Percentiles rank a stretch among this genome's conserved stretches.
Evolutionary conservation across 352 stramenopile genomes (phyloP).

Genomic region (Pythium dissotocum): DNA sequence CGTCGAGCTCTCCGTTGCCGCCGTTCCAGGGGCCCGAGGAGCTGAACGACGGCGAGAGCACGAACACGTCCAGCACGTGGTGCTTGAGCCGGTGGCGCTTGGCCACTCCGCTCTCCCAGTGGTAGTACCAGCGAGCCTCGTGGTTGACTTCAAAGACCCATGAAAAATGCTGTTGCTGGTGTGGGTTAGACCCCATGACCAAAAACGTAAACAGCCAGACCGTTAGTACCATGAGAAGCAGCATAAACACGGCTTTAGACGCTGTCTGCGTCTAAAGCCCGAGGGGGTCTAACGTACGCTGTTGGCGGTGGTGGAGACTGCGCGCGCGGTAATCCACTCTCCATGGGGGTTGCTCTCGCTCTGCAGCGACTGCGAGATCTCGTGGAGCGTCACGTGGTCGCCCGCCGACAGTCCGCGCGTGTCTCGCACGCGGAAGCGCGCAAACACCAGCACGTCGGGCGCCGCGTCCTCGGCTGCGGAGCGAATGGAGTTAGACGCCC

Average conservation of each 20-base stretch:
- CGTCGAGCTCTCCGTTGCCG: not conserved
- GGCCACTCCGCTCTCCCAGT: conserved; percentile 59
- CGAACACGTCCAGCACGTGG: conserved; percentile 44
- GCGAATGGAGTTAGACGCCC: not conserved
- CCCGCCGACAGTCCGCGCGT: conserved; percentile 25
- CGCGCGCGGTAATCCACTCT: conserved; percentile 41
- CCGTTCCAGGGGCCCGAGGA: not conserved
- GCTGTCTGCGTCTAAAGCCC: not conserved
- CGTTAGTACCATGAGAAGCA: not conserved
- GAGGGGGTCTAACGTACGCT: not conserved
- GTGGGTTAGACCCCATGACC: not conserved
- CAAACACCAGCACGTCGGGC: conserved; percentile 37
- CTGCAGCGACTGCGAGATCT: conserved; percentile 39
- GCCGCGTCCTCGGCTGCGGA: not conserved
- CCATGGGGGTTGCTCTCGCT: conserved; percentile 52
- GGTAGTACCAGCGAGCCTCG: conserved; percentile 62
- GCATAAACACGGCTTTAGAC: not conserved
- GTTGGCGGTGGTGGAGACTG: conserved; percentile 3
- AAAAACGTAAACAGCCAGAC: not conserved
- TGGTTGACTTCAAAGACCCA: conserved; percentile 48
- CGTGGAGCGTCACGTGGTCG: conserved; percentile 9
- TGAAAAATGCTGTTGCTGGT: not conserved
- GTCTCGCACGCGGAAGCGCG: conserved; percentile 36
- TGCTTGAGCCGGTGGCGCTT: conserved; percentile 52
- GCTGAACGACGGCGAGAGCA: conserved; percentile 10